Conservation (phyloP, 106 monocot genomes). For the Phalaenopsis aphrodite region DNA sequence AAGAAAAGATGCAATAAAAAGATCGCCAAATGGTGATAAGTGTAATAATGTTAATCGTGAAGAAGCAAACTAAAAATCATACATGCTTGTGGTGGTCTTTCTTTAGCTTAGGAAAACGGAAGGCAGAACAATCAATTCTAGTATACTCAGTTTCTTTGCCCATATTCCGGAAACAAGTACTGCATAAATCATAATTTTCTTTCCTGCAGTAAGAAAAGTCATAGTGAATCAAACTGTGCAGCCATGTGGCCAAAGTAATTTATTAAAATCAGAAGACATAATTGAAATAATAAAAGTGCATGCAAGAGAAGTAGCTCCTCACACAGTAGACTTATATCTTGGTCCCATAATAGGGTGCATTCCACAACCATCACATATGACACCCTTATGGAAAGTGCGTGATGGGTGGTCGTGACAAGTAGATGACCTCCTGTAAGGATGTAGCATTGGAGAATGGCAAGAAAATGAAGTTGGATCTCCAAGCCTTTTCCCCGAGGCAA, state of each 20-base stretch:
- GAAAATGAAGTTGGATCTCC: neutral
- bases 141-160: slow-evolving; percentile 16
- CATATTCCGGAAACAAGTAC: slow-evolving; percentile 11
- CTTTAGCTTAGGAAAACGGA: slow-evolving; percentile 11
- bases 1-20: neutral
- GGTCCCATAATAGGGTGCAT: slow-evolving; percentile 77
- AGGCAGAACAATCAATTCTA: slow-evolving; percentile 9
- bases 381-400: slow-evolving; percentile 50
- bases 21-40: neutral
- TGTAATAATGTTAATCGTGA: neutral
- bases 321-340: slow-evolving; percentile 83
- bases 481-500: neutral
- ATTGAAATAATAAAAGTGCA: neutral
- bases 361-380: slow-evolving; percentile 78
- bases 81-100: slow-evolving; percentile 23
- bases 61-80: slow-evolving; percentile 1
- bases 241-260: too few species aligned
- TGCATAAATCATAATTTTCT: slow-evolving; percentile 19
- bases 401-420: slow-evolving; percentile 5
- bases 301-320: slow-evolving; percentile 10
- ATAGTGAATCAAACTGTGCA: neutral
- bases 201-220: slow-evolving; percentile 1
- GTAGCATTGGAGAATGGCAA: neutral
- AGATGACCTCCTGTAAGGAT: slow-evolving; percentile 4
- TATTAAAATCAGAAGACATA: slow-evolving; percentile 2